Base-by-base conservation (phyloP, 2,329 filamentous ascomycete species). In the Chaetomium strumarium region DNA sequence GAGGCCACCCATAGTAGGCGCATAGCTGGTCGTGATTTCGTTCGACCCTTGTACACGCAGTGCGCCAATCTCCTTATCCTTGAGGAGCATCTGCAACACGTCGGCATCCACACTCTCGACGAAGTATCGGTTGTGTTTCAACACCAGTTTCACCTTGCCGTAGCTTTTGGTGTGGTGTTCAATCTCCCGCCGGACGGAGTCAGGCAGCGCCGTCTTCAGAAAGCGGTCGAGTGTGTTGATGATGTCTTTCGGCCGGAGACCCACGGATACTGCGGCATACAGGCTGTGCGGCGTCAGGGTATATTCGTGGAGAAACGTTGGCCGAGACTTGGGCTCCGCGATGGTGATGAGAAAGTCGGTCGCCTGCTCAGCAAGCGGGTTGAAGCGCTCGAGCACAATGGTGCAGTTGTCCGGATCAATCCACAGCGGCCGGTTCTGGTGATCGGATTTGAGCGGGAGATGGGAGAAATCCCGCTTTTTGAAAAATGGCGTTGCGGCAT, bases 331-430 rank as follows among this genome's bases (percentile, higher is more conserved):
- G 16, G 92, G 93, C 72, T 99, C 92, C 57, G 92, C 89, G 61
- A 99, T 92, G 43, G 93, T 96, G 63, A 95, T 96, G 54, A 99
- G 76, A 67, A 99, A 96, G 67, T 96, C 90, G 66, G 96, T 90
- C 0, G 90, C 92, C 64, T 91, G 86, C 52, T 86, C 80, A 52
- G 92, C 90, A 52, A 93, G 76, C 2, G 91, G 88, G 48, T 88
- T 92, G 73, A 96, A 97, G 62, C 90, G 95, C 75, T 99, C 92
- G 40, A 97, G 77, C 30, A 95, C 93, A 65, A 97, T 93, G 58
- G 86, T 84, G 34, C 88, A 90, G 66, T 87, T 88, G 43, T 85
- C 76, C 2, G 90, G 88, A 39, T 96, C 90, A 61, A 99, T 93
- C 89, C 90, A 97, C 55, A 97, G 78, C 14, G 93, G 93, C 14